Conservation (phyloP, 2,329 filamentous ascomycete genomes). For the Trichoderma aggressivum region DNA sequence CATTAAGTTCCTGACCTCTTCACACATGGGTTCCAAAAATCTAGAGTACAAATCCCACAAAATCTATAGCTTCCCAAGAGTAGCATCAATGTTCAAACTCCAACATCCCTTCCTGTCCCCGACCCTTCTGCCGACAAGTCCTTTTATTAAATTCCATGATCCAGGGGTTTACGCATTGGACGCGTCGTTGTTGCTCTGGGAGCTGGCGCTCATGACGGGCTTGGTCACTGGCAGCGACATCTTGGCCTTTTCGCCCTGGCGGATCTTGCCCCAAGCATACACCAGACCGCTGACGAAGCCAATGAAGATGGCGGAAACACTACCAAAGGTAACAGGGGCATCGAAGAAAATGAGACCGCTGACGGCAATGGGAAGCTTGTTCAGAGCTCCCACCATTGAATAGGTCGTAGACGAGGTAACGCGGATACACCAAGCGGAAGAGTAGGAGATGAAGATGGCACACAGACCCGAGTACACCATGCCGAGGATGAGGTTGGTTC, state of each 20-base stretch:
- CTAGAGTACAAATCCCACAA: constrained; percentile 18
- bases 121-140: neutral
- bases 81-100: constrained; percentile 14
- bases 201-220: constrained; percentile 75
- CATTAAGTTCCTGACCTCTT: constrained; percentile 12
- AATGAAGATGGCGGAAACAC: constrained; percentile 84
- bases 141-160: neutral
- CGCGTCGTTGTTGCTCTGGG: constrained; percentile 80
- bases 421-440: constrained; percentile 97
- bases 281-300: constrained; percentile 92
- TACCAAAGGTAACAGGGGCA: constrained; percentile 86
- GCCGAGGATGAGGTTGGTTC: constrained; percentile 75
- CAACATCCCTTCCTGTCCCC: neutral
- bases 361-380: constrained; percentile 94
- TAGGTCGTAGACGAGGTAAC: constrained; percentile 97
- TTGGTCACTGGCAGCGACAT: constrained; percentile 62
- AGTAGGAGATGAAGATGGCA: constrained; percentile 98
- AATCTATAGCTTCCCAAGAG: constrained; percentile 17
- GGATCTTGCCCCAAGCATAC: constrained; percentile 57
- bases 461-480: constrained; percentile 94
- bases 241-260: constrained; percentile 64
- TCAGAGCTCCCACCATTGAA: constrained; percentile 96
- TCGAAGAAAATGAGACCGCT: constrained; percentile 94
- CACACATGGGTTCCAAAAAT: neutral
- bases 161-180: constrained; percentile 46